A percentile compares a stretch with the other conserved stretches of the same genome.
Evolutionary conservation across 345 rosid species (phyloP).

Genomic region (Raphanus raphanistrum): DNA sequence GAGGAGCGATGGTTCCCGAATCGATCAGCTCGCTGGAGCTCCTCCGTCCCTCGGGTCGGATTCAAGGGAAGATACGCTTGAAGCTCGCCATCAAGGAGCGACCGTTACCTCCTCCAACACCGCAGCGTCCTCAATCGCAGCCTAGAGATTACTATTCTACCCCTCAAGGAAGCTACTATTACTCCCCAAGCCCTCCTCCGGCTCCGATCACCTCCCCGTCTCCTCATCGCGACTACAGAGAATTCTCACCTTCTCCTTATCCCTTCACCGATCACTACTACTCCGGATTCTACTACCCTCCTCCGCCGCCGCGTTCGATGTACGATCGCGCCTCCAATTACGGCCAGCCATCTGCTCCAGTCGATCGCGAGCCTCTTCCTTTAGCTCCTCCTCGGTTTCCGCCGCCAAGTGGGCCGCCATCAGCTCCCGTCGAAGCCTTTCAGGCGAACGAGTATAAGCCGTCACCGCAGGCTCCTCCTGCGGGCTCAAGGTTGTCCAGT

Average conservation of each 20-base stretch:
- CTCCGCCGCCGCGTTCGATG: constrained; percentile 49
- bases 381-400: constrained; percentile 38
- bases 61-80: constrained; percentile 61
- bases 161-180: constrained; percentile 46
- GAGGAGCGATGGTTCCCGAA: constrained; percentile 24
- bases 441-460: constrained; percentile 47
- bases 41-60: constrained; percentile 65
- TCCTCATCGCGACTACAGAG: constrained; percentile 47
- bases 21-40: constrained; percentile 44
- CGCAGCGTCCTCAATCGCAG: constrained; percentile 41
- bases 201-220: constrained; percentile 28
- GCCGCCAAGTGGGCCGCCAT: constrained; percentile 48
- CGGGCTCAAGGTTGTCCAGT: constrained; percentile 33
- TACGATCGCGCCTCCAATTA: constrained; percentile 42
- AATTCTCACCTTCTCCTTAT: constrained; percentile 42
- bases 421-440: constrained; percentile 52
- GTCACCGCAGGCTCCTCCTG: constrained; percentile 39
- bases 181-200: constrained; percentile 48
- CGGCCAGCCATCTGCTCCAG: constrained; percentile 51
- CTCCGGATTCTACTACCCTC: constrained; percentile 44
- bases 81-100: constrained; percentile 47
- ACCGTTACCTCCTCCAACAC: constrained; percentile 36
- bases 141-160: constrained; percentile 41
- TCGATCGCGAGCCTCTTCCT: constrained; percentile 44
- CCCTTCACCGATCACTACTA: constrained; percentile 43